Evolutionary conservation across 306 rosid species (phyloP).

Genomic region (Glycine soja): DNA sequence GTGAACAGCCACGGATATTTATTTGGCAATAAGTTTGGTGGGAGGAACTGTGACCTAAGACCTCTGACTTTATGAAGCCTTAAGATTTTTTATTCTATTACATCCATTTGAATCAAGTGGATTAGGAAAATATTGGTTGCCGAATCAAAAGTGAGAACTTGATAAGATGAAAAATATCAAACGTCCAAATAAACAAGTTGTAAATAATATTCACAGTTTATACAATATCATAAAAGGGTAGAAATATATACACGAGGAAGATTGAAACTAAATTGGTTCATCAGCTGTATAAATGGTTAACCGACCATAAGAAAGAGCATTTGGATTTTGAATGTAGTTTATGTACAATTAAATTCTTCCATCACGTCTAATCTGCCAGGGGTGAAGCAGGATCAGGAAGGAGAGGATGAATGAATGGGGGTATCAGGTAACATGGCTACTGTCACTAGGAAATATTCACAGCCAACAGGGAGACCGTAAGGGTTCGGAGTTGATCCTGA

Average conservation of each 20-base stretch:
- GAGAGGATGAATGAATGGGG: conserved; percentile 82
- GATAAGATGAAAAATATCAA: neutral
- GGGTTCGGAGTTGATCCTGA: conserved; percentile 89
- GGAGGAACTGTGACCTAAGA: neutral
- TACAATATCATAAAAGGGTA: conserved; percentile 33
- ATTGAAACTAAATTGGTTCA: conserved; percentile 60
- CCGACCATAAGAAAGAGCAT: conserved; percentile 56
- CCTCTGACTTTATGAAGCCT: neutral
- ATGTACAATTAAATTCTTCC: conserved; percentile 93
- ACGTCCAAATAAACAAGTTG: conserved; percentile 34
- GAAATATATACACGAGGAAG: conserved; percentile 58
- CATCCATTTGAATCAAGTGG: neutral
- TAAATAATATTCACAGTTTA: conserved; percentile 57
- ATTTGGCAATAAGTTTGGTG: neutral
- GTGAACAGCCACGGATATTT: neutral
- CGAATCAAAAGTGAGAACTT: neutral
- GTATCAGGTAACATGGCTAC: conserved; percentile 97
- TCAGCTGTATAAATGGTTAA: conserved; percentile 65
- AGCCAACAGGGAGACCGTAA: conserved; percentile 91
- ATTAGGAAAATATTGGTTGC: too few relatives aligned
- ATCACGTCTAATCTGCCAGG: conserved; percentile 79
- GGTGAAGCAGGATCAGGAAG: conserved; percentile 94
- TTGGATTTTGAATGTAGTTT: conserved; percentile 51
- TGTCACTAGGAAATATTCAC: conserved; percentile 96
- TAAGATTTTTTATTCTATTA: too few relatives aligned